Conservation (phyloP, 192 early-diverging fungal genomes). For the Funneliformis mosseae region DNA sequence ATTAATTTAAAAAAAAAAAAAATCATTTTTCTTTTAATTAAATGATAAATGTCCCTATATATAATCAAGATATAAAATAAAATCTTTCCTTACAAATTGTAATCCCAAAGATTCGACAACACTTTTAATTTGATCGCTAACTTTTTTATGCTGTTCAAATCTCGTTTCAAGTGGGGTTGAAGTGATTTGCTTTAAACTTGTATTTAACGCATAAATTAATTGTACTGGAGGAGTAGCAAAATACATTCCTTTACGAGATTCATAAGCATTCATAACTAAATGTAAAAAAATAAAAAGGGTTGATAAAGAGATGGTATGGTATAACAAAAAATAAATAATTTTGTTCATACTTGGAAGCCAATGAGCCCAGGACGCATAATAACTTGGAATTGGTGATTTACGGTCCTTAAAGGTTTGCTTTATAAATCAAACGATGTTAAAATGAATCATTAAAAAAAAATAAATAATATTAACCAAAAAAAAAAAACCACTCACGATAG, state of each 20-base stretch:
- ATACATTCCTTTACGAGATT: conserved; percentile 87
- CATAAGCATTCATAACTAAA: conserved; percentile 91
- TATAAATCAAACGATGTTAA: background rate
- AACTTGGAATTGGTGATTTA: conserved; percentile 79
- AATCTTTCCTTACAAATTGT: conserved; percentile 61
- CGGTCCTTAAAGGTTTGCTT: conserved; percentile 63
- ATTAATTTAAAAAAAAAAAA: background rate
- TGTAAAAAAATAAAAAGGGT: background rate
- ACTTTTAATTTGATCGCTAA: conserved; percentile 74
- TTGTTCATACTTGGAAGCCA: conserved; percentile 80
- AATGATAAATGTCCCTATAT: background rate
- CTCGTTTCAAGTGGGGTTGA: conserved; percentile 71
- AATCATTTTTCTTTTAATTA: background rate
- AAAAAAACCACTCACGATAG: conserved; percentile 45
- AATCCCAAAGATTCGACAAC: conserved; percentile 70
- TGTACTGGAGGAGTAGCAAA: conserved; percentile 98
- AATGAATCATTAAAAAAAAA: background rate
- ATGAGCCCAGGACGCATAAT: conserved; percentile 90
- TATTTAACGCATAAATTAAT: conserved; percentile 85
- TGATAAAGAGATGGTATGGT: background rate
- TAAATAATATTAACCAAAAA: background rate
- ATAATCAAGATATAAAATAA: background rate
- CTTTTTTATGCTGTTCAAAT: conserved; percentile 77
- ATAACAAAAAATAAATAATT: background rate
- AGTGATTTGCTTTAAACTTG: conserved; percentile 75